phyloP scores from a whole-genome alignment of 2,329 filamentous ascomycete species.

The Thelonectria discophora region DNA sequence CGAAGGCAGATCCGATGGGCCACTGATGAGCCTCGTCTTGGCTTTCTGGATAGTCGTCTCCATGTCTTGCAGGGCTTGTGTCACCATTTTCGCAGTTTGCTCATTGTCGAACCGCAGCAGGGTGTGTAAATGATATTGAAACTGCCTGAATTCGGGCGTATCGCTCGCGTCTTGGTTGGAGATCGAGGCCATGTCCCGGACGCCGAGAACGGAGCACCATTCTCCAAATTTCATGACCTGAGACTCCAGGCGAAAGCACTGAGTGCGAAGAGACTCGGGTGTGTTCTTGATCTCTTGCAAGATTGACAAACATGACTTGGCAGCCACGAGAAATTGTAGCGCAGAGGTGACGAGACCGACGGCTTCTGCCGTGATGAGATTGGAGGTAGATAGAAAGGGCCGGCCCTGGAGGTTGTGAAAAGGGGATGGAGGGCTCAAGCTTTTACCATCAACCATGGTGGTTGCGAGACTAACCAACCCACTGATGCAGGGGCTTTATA shows the following conservation, averaged over 20 bases:
- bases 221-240: background rate
- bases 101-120: background rate
- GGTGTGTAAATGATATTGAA: background rate
- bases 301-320: background rate
- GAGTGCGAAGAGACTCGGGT: background rate
- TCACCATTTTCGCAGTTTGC: background rate
- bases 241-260: background rate
- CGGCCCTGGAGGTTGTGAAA: too few species aligned
- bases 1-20: background rate
- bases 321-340: background rate
- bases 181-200: background rate
- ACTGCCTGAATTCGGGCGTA: background rate
- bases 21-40: background rate
- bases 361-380: background rate
- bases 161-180: background rate
- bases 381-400: too few species aligned
- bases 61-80: background rate
- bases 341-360: background rate
- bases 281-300: background rate
- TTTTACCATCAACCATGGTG: too few species aligned
- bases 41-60: background rate
- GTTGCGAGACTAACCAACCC: too few species aligned
- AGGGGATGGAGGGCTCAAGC: too few species aligned
- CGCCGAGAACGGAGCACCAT: background rate
- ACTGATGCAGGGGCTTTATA: too few species aligned